Conservation (phyloP, 805 yeast species). For the Zygosaccharomyces kombuchaensis region DNA sequence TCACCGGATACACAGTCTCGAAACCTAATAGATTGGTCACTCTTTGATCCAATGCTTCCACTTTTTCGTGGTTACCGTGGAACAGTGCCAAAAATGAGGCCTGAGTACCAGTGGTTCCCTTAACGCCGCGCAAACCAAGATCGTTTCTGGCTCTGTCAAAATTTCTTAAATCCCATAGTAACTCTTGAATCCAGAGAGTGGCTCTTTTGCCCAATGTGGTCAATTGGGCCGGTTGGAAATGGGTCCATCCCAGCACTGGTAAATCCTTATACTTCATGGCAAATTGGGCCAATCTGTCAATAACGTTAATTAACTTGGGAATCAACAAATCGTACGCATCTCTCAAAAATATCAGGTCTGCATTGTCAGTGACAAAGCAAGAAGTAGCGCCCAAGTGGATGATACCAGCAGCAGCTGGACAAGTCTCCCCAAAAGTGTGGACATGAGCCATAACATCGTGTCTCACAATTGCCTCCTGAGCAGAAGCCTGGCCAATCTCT, state of each 20-base stretch:
- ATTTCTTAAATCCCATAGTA: slow-evolving; percentile 96
- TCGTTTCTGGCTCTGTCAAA: slow-evolving; percentile 94
- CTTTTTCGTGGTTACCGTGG: slow-evolving; percentile 96
- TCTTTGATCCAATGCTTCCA: slow-evolving; percentile 84
- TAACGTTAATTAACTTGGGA: slow-evolving; percentile 93
- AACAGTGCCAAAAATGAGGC: slow-evolving; percentile 91
- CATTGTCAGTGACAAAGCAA: slow-evolving; percentile 96
- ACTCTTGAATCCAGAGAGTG: slow-evolving; percentile 95
- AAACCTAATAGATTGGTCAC: slow-evolving; percentile 93
- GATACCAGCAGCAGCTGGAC: slow-evolving; percentile 96
- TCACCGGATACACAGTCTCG: slow-evolving; percentile 91
- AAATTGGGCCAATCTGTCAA: slow-evolving; percentile 80
- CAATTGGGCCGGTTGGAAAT: slow-evolving; percentile 98
- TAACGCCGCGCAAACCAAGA: slow-evolving; percentile 93
- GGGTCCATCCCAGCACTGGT: slow-evolving; percentile 99
- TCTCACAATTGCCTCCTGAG: slow-evolving; percentile 95
- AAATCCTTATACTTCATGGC: slow-evolving; percentile 90
- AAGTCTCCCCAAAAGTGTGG: slow-evolving; percentile 85
- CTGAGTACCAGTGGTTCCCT: slow-evolving; percentile 99
- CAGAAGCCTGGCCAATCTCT: slow-evolving; percentile 82
- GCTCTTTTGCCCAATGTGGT: slow-evolving; percentile 99
- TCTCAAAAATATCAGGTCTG: slow-evolving; percentile 92
- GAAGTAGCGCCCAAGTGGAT: slow-evolving; percentile 98
- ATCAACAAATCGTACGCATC: slow-evolving; percentile 92
- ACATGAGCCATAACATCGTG: slow-evolving; percentile 99